Conservation (phyloP, 371 early-diverging fungal species). For the Mortierella sp. region DNA sequence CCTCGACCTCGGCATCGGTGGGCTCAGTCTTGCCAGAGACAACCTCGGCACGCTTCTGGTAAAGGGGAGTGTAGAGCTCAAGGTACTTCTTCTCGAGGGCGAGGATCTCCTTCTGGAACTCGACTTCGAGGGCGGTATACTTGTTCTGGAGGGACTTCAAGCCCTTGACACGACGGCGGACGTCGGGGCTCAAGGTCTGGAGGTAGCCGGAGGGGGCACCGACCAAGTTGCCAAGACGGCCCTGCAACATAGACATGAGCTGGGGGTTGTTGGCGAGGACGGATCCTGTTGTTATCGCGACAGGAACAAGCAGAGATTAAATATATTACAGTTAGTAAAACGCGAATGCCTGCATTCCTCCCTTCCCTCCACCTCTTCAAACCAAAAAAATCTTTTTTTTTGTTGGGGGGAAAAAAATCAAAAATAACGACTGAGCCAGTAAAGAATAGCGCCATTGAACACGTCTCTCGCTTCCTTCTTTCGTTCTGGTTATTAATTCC, state of each 20-base stretch:
- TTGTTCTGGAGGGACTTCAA: slow-evolving; percentile 87
- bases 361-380: background rate
- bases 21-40: slow-evolving; percentile 88
- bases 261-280: slow-evolving; percentile 63
- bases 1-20: slow-evolving; percentile 84
- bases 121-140: slow-evolving; percentile 82
- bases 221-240: slow-evolving; percentile 80
- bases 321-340: slow-evolving; percentile 5
- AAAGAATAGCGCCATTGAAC: slow-evolving; percentile 10
- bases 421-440: slow-evolving; percentile 5
- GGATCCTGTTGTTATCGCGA: slow-evolving; percentile 24
- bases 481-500: background rate
- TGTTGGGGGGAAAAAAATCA: slow-evolving; percentile 17
- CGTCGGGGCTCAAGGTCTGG: slow-evolving; percentile 79
- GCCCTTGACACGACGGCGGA: slow-evolving; percentile 86
- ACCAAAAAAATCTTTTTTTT: slow-evolving; percentile 22
- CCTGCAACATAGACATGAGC: slow-evolving; percentile 74
- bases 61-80: slow-evolving; percentile 85
- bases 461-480: background rate
- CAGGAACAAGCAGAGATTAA: background rate
- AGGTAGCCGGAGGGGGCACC: slow-evolving; percentile 89
- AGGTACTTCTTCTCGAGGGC: slow-evolving; percentile 96
- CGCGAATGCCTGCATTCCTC: background rate
- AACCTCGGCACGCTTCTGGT: slow-evolving; percentile 85
- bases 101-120: slow-evolving; percentile 91